These are phyloP conservation scores for Oryza punctata DNA, from an alignment of 176 grass and related monocot genomes.

Conservation along the genomic window DNA sequence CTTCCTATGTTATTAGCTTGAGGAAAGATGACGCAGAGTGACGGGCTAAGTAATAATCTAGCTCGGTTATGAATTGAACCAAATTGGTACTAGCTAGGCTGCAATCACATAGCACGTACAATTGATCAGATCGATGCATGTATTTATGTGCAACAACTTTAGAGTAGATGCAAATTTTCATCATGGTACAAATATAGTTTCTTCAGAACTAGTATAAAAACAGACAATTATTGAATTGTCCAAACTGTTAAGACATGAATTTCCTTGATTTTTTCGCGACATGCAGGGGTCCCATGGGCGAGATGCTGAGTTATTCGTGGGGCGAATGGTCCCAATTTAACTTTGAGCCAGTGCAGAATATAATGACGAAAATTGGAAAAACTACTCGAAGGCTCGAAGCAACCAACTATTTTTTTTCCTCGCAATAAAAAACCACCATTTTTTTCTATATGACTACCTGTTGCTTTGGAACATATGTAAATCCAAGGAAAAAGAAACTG, in stretches of 20 bases:
- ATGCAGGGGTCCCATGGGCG: not conserved
- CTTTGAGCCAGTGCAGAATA: constrained; percentile 14
- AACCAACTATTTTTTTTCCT: not conserved
- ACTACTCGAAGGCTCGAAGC: not conserved
- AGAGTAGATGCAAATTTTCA: not conserved
- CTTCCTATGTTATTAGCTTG: not conserved
- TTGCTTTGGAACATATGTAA: not conserved
- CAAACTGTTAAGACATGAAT: not conserved
- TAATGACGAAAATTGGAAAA: constrained; percentile 29
- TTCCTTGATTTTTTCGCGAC: not conserved
- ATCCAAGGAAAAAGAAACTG: not conserved
- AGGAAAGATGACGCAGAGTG: not conserved
- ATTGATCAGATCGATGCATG: not conserved
- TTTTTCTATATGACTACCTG: not conserved
- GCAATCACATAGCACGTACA: not conserved
- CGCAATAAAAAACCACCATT: too few relatives aligned
- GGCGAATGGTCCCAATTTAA: constrained; percentile 32
- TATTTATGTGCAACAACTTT: not conserved
- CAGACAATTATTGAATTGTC: not conserved
- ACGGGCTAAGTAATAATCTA: not conserved
- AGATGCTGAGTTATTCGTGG: constrained; percentile 30
- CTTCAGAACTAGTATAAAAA: too few relatives aligned
- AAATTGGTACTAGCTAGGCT: not conserved
- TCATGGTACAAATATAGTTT: not conserved
- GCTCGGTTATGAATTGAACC: not conserved